Base-by-base conservation (phyloP, 2,329 filamentous ascomycete species). In the Hypoxylon rubiginosum region DNA sequence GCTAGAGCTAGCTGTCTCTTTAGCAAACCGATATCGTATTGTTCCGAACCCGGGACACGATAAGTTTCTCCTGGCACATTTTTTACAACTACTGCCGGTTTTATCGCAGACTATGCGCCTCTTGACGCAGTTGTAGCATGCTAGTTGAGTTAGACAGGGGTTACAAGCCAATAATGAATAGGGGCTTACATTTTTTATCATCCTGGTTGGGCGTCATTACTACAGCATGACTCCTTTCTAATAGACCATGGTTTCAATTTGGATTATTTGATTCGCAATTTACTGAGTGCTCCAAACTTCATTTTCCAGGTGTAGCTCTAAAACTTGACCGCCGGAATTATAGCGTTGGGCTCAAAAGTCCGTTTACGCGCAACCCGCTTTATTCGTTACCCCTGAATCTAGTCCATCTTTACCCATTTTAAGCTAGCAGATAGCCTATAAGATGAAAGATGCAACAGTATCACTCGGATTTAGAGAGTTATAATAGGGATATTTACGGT, bases 41-140 rank as follows among this genome's bases (percentile, higher is more conserved):
- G 10, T 32, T 21, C 62, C 62, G 34, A 58, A 64, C 4, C 62
- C 56, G 1, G 62, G 62, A 55, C 62, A 64, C 13, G 45, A 43
- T n/a, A 64, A 24, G 30, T 64, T 59, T 56, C 55, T 60, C 39
- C 59, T 64, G 4, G 62, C 50, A 34, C 62, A 64, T 43, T 61
- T 64, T 43, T 24, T 43, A 19, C 62, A 64, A 8, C 41, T 46
- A 41, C 32, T 56, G 3, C 58, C 62, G 10, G 62, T 61, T 46
- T 61, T 61, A 19, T 64, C 62, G 36, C 62, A 64, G 48, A 61
- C 41, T 10, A 64, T 64, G 28, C 57, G 62, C 26, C 62, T 49
- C 32, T 56, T 64, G 21, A 61, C 45, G 46, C 62, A 64, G 19
- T 64, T 64, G 43, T 64, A 55, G 45, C 62, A 64, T 45, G 55